These are phyloP conservation scores for barrel medic (Medicago truncatula) DNA, from an alignment of 306 rosid species.

Conservation along the genomic window DNA sequence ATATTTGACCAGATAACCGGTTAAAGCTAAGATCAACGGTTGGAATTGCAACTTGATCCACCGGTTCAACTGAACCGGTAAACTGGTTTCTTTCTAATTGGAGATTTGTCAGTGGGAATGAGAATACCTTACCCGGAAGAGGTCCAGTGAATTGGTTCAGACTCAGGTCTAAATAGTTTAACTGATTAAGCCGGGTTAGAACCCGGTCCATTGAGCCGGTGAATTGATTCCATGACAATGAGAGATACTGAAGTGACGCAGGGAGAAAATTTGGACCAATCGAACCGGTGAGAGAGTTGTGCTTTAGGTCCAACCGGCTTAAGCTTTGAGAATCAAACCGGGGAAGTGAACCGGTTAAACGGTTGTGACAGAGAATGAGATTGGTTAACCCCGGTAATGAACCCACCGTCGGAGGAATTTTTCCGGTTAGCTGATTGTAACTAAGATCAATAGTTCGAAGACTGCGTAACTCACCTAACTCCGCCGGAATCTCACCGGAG, in stretches of 20 bases:
- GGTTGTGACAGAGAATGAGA: conserved; percentile 88
- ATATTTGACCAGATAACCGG: conserved; percentile 69
- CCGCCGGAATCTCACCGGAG: conserved; percentile 77
- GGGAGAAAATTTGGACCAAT: conserved; percentile 66
- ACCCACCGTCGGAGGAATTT: conserved; percentile 71
- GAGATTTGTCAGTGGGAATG: conserved; percentile 70
- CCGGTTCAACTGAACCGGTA: conserved; percentile 68
- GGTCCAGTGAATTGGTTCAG: conserved; percentile 76
- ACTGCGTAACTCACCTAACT: conserved; percentile 55
- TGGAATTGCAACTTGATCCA: conserved; percentile 62
- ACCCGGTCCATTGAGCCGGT: conserved; percentile 70
- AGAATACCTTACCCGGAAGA: conserved; percentile 74
- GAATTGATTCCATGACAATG: conserved; percentile 80
- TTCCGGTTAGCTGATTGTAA: conserved; percentile 79
- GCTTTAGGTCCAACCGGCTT: conserved; percentile 84
- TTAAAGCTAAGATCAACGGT: conserved; percentile 93
- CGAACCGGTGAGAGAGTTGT: conserved; percentile 80
- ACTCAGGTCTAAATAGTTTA: conserved; percentile 85
- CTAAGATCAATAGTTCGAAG: conserved; percentile 85
- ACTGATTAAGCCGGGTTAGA: conserved; percentile 61
- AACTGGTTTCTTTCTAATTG: conserved; percentile 80
- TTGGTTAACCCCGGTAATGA: conserved; percentile 71
- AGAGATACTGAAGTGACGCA: conserved; percentile 79
- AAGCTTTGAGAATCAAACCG: conserved; percentile 65
- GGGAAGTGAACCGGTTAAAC: conserved; percentile 73